Evolutionary conservation across 2,329 filamentous ascomycete species (phyloP).

Genomic region (Alternaria triticina): DNA sequence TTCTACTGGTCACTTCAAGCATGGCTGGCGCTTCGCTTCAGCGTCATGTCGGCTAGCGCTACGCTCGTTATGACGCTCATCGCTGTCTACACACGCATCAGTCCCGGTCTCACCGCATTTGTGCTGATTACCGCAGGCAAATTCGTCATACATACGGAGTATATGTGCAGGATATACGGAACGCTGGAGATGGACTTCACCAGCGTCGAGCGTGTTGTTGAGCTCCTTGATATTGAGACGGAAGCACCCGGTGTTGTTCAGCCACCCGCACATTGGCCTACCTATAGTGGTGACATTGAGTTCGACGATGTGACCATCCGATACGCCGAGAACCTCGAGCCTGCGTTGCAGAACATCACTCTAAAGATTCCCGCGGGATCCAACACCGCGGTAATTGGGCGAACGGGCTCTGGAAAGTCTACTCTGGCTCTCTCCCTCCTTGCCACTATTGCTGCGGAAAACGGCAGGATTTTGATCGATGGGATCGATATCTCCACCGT

Average conservation of each 20-base stretch:
- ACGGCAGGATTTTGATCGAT: constrained; percentile 66
- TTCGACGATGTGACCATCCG: constrained; percentile 80
- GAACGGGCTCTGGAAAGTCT: constrained; percentile 80
- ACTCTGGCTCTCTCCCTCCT: constrained; percentile 71
- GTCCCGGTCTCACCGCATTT: constrained; percentile 82
- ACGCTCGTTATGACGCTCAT: constrained; percentile 76
- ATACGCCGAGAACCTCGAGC: constrained; percentile 79
- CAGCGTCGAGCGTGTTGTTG: constrained; percentile 84
- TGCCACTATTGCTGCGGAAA: constrained; percentile 58
- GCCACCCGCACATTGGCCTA: constrained; percentile 80
- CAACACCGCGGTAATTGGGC: constrained; percentile 78
- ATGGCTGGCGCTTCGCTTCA: constrained; percentile 84
- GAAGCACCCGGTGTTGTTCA: constrained; percentile 71
- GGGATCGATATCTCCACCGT: constrained; percentile 66
- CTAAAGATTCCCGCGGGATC: constrained; percentile 80
- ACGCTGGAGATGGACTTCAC: constrained; percentile 92
- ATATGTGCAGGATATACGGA: constrained; percentile 79
- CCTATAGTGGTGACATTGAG: constrained; percentile 71
- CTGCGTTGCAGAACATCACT: constrained; percentile 71
- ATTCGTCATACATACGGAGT: constrained; percentile 72
- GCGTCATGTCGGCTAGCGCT: constrained; percentile 72
- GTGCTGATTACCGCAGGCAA: constrained; percentile 75
- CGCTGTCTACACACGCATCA: constrained; percentile 76
- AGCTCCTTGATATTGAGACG: constrained; percentile 78
- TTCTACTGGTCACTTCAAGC: constrained; percentile 89